Evolutionary conservation across 1,284 basidiomycete genomes (phyloP).

Genomic region (Moniliophthora roreri): DNA sequence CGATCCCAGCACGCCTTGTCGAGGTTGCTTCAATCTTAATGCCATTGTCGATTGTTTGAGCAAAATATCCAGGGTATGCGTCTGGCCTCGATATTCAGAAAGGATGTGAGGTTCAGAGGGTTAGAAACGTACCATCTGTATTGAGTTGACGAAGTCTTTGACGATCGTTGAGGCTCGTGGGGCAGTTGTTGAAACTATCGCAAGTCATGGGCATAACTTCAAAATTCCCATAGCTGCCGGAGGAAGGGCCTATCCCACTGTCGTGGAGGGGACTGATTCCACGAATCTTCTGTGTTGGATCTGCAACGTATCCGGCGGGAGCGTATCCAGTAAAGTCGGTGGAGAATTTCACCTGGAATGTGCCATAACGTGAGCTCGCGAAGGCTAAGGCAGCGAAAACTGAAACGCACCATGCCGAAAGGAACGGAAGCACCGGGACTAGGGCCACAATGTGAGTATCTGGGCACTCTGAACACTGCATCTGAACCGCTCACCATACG

Average conservation of each 20-base stretch:
- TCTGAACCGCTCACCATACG: slow-evolving; percentile 51
- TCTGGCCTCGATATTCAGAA: slow-evolving; percentile 33
- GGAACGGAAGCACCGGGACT: slow-evolving; percentile 72
- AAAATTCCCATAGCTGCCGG: slow-evolving; percentile 68
- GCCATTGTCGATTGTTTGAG: slow-evolving; percentile 50
- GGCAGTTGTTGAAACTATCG: slow-evolving; percentile 58
- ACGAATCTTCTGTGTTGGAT: slow-evolving; percentile 55
- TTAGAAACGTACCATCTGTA: slow-evolving; percentile 47
- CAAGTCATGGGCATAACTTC: slow-evolving; percentile 69
- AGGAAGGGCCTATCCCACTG: slow-evolving; percentile 65
- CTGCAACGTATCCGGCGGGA: slow-evolving; percentile 64
- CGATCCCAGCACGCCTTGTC: slow-evolving; percentile 64
- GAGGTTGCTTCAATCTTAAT: slow-evolving; percentile 70
- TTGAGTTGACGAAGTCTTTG: slow-evolving; percentile 60
- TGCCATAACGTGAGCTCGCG: not conserved
- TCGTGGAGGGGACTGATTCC: slow-evolving; percentile 68
- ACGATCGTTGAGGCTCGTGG: slow-evolving; percentile 51
- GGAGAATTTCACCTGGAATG: slow-evolving; percentile 58
- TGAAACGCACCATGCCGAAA: slow-evolving; percentile 61
- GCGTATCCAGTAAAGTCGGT: slow-evolving; percentile 73
- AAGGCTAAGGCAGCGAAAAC: not conserved
- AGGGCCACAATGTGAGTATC: slow-evolving; percentile 2
- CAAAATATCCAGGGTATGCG: slow-evolving; percentile 66
- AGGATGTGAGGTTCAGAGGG: not conserved
- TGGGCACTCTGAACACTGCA: not conserved